Base-by-base conservation (phyloP, 23 red algal genomes). In the Gracilaria gracilis region DNA sequence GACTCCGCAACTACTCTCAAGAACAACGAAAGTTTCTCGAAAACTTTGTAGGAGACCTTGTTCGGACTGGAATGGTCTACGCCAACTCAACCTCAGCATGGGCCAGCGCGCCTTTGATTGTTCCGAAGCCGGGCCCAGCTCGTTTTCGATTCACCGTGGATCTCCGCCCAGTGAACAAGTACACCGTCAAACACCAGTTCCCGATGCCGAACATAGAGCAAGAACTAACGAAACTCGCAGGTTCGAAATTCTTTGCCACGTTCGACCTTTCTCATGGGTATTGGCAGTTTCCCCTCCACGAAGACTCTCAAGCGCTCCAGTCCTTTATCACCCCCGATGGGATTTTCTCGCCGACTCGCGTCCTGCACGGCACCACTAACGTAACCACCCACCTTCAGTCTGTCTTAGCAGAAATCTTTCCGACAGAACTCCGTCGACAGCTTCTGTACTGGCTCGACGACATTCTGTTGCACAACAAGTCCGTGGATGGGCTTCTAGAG, bases 151-250 rank as follows among this genome's bases (percentile, higher is more conserved):
- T 67, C 34, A 67, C 62, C n/a, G n/a, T n/a, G n/a, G n/a, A n/a
- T n/a, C n/a, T n/a, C n/a, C n/a, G n/a, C n/a, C n/a, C n/a, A n/a
- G 62, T 67, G 62, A 67, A 67, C 15, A 36, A 31, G 62, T 33
- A 36, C 34, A 67, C 62, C 15, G 34, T 67, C 5, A 5, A 11
- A 5, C 62, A 36, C n/a, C n/a, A n/a, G n/a, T n/a, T n/a, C n/a
- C n/a, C n/a, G n/a, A n/a, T n/a, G n/a, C n/a, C n/a, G n/a, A 67
- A 67, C 34, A 31, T 67, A 5, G 62, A 31, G 29, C 29, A 67
- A 48, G 62, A 33, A 67, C 62, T 33, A 5, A 5, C 11, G 34
- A 36, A 67, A 67, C 11, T 33, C 5, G 34, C 29, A 5, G 27
- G 29, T 14, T 67, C 34, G 6, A 36, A 67, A 11, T n/a, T 31